Conservation (phyloP, 305 asterid genomes). For the Fraxinus ornus region DNA sequence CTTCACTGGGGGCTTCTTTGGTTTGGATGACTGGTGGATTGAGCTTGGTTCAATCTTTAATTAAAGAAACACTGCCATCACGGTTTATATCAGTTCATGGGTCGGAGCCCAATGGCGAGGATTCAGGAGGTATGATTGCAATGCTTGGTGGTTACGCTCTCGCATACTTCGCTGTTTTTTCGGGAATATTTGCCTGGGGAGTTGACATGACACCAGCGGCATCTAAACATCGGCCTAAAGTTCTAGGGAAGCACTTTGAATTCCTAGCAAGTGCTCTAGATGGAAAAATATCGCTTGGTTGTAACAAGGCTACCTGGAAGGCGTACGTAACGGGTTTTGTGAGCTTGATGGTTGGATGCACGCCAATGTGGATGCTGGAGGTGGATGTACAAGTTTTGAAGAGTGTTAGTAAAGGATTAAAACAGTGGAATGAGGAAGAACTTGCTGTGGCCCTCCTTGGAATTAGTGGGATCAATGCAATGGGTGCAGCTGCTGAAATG, state of each 20-base stretch:
- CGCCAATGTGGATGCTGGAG: constrained; percentile 81
- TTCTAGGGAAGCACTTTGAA: constrained; percentile 61
- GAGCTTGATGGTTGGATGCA: constrained; percentile 76
- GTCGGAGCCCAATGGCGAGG: constrained; percentile 38
- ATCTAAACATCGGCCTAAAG: constrained; percentile 53
- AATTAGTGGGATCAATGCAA: constrained; percentile 67
- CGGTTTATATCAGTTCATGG: constrained; percentile 76
- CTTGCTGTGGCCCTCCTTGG: constrained; percentile 75
- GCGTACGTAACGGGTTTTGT: constrained; percentile 72
- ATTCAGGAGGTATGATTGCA: constrained; percentile 57
- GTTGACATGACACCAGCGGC: constrained; percentile 57
- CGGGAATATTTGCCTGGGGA: constrained; percentile 83
- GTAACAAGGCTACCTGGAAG: constrained; percentile 71
- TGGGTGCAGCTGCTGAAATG: constrained; percentile 97
- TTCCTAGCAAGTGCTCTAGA: constrained; percentile 77
- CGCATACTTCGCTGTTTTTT: constrained; percentile 64
- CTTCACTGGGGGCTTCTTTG: constrained; percentile 82
- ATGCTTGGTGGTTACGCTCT: constrained; percentile 89
- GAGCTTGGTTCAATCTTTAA: constrained; percentile 54
- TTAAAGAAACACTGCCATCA: constrained; percentile 80
- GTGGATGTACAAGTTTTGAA: constrained; percentile 69
- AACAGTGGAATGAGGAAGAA: constrained; percentile 86
- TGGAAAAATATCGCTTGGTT: constrained; percentile 81
- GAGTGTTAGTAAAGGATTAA: constrained; percentile 74
- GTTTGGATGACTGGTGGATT: constrained; percentile 84